phyloP scores from a whole-genome alignment of 148 eudicot species.

The Rhododendron vialii region DNA sequence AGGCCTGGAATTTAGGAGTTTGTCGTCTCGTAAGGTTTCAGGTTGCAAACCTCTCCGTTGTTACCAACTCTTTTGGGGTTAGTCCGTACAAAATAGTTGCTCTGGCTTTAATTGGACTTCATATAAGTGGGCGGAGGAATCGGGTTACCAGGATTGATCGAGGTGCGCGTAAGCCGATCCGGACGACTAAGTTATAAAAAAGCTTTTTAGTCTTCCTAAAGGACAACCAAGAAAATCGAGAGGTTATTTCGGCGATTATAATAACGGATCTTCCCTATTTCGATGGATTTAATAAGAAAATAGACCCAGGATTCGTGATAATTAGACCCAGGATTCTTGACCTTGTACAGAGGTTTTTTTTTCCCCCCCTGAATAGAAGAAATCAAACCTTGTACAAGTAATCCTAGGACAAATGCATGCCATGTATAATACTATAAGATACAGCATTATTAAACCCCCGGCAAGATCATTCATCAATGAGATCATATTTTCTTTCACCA shows the following conservation, averaged over 20 bases:
- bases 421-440: background rate
- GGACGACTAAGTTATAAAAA: background rate
- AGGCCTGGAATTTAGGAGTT: background rate
- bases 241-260: background rate
- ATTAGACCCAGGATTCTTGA: background rate
- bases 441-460: background rate
- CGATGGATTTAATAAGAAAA: background rate
- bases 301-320: background rate
- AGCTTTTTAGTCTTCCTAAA: background rate
- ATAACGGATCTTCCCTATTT: background rate
- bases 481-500: background rate
- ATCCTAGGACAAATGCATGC: background rate
- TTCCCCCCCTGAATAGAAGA: background rate
- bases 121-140: no score
- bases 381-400: background rate
- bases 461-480: background rate
- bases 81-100: no score
- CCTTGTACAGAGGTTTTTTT: background rate
- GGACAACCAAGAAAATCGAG: background rate
- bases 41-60: no score
- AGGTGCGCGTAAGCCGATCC: no score
- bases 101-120: no score
- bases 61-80: no score
- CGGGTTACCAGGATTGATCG: rapidly evolving
- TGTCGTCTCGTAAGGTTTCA: no score